A percentile compares a stretch with the other conserved stretches of the same genome.
Evolutionary conservation across 2,329 filamentous ascomycete species (phyloP).

Genomic region (Penicillium concentricum): DNA sequence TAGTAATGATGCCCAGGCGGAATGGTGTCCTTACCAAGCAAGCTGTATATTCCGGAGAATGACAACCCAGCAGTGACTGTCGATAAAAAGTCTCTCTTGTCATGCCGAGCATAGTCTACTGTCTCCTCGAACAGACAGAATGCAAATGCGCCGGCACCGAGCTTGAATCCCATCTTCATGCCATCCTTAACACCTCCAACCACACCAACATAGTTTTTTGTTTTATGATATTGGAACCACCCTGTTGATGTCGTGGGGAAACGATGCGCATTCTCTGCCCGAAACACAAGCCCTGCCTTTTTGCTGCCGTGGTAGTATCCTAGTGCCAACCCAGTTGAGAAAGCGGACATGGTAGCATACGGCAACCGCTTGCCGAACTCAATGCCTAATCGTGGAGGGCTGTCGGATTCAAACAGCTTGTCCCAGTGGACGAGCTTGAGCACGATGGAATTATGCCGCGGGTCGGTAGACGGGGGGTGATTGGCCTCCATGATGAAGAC

Average conservation of each 20-base stretch:
- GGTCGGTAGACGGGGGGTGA: slow-evolving; percentile 9
- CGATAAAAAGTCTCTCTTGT: slow-evolving; percentile 71
- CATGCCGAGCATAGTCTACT: slow-evolving; percentile 65
- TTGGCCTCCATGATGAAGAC: slow-evolving; percentile 17
- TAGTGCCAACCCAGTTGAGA: slow-evolving; percentile 66
- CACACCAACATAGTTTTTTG: slow-evolving; percentile 87
- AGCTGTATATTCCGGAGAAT: slow-evolving; percentile 81
- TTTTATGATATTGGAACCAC: slow-evolving; percentile 99
- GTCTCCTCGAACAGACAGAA: slow-evolving; percentile 84
- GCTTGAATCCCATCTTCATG: slow-evolving; percentile 66
- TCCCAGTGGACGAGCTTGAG: slow-evolving; percentile 37
- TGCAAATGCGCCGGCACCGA: slow-evolving; percentile 70
- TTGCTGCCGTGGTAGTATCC: slow-evolving; percentile 72
- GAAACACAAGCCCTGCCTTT: slow-evolving; percentile 76
- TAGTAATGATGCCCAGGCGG: background rate
- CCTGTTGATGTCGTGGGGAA: slow-evolving; percentile 77
- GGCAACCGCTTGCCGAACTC: slow-evolving; percentile 65
- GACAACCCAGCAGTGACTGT: slow-evolving; percentile 80
- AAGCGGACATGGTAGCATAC: slow-evolving; percentile 62
- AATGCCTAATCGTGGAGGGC: slow-evolving; percentile 56
- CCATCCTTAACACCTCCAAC: slow-evolving; percentile 77
- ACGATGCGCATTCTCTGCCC: slow-evolving; percentile 94
- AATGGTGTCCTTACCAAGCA: slow-evolving; percentile 65
- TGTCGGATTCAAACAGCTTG: slow-evolving; percentile 39
- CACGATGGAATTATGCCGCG: slow-evolving; percentile 21